Base-by-base conservation (phyloP, 2,329 filamentous ascomycete species). In the Dothideomycetidae sp. region DNA sequence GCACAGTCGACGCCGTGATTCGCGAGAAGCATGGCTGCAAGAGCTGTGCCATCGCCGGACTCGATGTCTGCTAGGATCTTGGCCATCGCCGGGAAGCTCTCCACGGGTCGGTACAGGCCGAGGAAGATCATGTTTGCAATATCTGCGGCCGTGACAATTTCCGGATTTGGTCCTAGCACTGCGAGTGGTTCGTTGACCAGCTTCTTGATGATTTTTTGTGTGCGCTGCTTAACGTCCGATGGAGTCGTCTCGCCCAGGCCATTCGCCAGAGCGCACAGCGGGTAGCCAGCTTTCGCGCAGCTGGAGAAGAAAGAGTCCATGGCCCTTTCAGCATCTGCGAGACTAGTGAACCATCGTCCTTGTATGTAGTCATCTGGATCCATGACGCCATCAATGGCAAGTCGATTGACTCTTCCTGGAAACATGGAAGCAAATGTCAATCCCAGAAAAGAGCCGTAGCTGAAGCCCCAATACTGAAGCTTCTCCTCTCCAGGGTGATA, bases 281-380 rank as follows among this genome's bases (percentile, higher is more conserved):
- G 49, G 3, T 57, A 55, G 1, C 64, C 64, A 4, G 55, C 53
- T 26, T 52, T 44, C 15, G 60, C 52, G 40, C 65, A 68, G 33
- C 56, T 59, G 3, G 53, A 58, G 48, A 63, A 66, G 48, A 68
- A 64, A n/a, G 21, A 7, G n/a, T 26, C 21, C 21, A 26, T 26
- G 21, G 21, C 21, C n/a, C n/a, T 26, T 4, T 76, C 71, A 10
- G 67, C 64, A 46, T 75, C 67, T n/a, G 56, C 56, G 5, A 71
- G 47, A 36, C 64, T 58, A 17, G 58, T 55, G 39, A 61, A 65
- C 68, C 67, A 74, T 47, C 52, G 51, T 3, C 58, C 60, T 14
- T 48, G 50, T 35, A 71, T 70, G 29, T 66, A 61, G 44, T 73
- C 69, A 19, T 56, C 52, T 3, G 53, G 46, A 33, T 64, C 55